Base-by-base conservation (phyloP, 2,329 filamentous ascomycete species). In the Grosmannia serpens region DNA sequence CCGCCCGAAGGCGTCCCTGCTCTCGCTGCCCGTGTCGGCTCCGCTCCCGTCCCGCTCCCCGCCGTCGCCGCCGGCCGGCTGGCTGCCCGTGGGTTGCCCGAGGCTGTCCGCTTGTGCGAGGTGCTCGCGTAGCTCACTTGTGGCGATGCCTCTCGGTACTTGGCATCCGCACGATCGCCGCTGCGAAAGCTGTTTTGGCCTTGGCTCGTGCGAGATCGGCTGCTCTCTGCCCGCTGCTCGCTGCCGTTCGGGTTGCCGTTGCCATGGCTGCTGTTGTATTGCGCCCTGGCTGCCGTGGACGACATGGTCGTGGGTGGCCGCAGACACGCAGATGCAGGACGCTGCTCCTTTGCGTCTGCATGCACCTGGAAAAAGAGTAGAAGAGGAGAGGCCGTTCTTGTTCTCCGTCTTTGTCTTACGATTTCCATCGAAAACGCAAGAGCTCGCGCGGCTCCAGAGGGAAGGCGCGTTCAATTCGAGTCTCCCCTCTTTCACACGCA, bases 61-160 rank as follows among this genome's bases (percentile, higher is more conserved):
- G 56, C 56, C 10, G 74, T 69, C 49, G 69, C 70, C 6, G 46
- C 1, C 8, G 22, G 15, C 63, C 76, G 75, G 67, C 74, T 79
- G 22, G 70, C 69, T 4, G 77, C 72, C 55, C 83, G 75, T 1
- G 80, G 77, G 60, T 82, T 81, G 13, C 78, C 79, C 17, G 83
- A 86, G 2, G 80, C 74, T 22, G 76, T 75, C 58, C 82, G 76
- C 70, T 83, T 84, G 66, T 85, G 81, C 3, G 77, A 69, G 33
- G 73, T 72, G 63, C 71, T 71, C 41, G 72, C 68, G 60, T 68
- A 70, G 57, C 59, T 69, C 59, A 67, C 68, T 60, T 69, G 70
- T 13, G 72, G 72, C 33, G 71, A 62, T 56, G 72, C 63, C 58
- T 72, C 70, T 49, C 71, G 70, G 52, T 70, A 63, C 73, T 75